Evolutionary conservation across 2,329 filamentous ascomycete genomes (phyloP).

Genomic region (Lasiodiplodia sp.): DNA sequence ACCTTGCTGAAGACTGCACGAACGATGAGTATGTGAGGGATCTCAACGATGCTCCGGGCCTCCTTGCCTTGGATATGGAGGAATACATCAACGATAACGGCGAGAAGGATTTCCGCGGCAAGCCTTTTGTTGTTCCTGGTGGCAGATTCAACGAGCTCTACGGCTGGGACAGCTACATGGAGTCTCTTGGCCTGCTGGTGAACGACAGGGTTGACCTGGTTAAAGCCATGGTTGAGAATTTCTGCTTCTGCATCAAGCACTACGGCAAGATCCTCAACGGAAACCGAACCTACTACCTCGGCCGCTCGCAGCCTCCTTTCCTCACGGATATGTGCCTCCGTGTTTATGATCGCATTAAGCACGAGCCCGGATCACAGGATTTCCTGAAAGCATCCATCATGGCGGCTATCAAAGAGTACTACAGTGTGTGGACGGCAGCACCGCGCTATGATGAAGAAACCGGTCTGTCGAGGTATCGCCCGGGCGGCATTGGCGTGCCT

Average conservation of each 20-base stretch:
- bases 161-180: slow-evolving; percentile 99
- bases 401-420: slow-evolving; percentile 96
- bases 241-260: slow-evolving; percentile 97
- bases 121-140: slow-evolving; percentile 96
- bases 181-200: slow-evolving; percentile 85
- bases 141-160: slow-evolving; percentile 98
- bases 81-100: slow-evolving; percentile 71
- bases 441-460: slow-evolving; percentile 80
- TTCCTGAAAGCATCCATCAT: slow-evolving; percentile 82
- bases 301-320: slow-evolving; percentile 93
- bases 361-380: slow-evolving; percentile 78
- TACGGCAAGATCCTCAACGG: slow-evolving; percentile 99
- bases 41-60: slow-evolving; percentile 85
- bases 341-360: slow-evolving; percentile 91
- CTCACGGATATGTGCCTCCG: slow-evolving; percentile 96
- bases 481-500: slow-evolving; percentile 83
- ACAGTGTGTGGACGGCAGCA: slow-evolving; percentile 78
- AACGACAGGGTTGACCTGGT: slow-evolving; percentile 86
- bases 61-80: slow-evolving; percentile 90
- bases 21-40: slow-evolving; percentile 82
- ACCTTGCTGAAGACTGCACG: slow-evolving; percentile 74
- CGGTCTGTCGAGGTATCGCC: slow-evolving; percentile 83
- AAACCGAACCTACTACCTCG: slow-evolving; percentile 93
- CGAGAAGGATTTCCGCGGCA: slow-evolving; percentile 74
- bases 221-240: slow-evolving; percentile 94